A percentile compares a stretch with the other conserved stretches of the same genome.
These are phyloP conservation scores for Fusarium secorum DNA, from an alignment of 2,329 filamentous ascomycete genomes.

Conservation along the genomic window DNA sequence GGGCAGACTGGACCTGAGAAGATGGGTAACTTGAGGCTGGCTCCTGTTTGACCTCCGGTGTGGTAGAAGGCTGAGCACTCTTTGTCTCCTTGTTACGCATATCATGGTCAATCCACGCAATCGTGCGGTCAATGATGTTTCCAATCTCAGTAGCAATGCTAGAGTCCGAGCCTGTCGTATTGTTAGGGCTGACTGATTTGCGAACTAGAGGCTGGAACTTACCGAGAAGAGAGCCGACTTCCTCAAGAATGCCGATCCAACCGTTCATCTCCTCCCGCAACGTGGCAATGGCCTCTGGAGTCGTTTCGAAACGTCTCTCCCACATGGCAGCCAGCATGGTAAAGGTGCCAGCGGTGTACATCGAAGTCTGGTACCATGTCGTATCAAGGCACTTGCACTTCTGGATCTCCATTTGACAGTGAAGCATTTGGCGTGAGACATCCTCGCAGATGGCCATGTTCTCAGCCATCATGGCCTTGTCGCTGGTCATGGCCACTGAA, in stretches of 20 bases:
- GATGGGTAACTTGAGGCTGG: slow-evolving; percentile 37
- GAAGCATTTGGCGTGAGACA: slow-evolving; percentile 69
- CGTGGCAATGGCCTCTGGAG: slow-evolving; percentile 63
- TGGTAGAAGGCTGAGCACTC: slow-evolving; percentile 17
- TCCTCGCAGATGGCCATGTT: slow-evolving; percentile 73
- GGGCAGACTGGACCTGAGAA: slow-evolving; percentile 17
- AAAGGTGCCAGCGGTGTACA: slow-evolving; percentile 77
- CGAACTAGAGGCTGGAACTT: slow-evolving; percentile 43
- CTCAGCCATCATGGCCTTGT: slow-evolving; percentile 64
- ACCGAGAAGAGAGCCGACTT: slow-evolving; percentile 73
- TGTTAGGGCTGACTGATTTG: slow-evolving; percentile 23
- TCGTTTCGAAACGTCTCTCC: slow-evolving; percentile 69
- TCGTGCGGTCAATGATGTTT: slow-evolving; percentile 59
- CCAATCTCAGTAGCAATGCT: slow-evolving; percentile 55
- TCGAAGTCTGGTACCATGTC: slow-evolving; percentile 78
- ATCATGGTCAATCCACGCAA: slow-evolving; percentile 61
- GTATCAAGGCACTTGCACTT: slow-evolving; percentile 75
- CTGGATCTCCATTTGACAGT: slow-evolving; percentile 65
- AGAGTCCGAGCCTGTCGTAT: slow-evolving; percentile 52
- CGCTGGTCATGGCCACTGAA: slow-evolving; percentile 63
- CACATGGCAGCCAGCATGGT: slow-evolving; percentile 74
- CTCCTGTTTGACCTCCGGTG: slow-evolving; percentile 51
- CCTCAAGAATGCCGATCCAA: slow-evolving; percentile 73
- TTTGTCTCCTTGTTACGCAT: slow-evolving; percentile 49
- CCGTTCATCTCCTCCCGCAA: slow-evolving; percentile 72